phyloP scores from a whole-genome alignment of 345 rosid genomes.

The Eucalyptus melliodora region DNA sequence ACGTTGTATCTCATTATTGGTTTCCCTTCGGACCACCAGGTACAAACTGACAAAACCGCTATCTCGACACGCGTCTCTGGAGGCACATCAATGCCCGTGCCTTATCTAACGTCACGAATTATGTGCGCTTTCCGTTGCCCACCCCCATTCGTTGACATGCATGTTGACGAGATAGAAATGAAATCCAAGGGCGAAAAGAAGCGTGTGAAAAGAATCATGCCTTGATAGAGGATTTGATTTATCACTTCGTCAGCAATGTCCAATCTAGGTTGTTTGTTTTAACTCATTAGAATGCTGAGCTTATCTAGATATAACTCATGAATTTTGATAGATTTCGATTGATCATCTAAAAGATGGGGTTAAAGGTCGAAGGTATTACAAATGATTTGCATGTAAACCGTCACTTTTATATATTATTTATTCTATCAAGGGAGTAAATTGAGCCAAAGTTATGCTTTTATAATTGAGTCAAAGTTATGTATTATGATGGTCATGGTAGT shows the following conservation, averaged over 20 bases:
- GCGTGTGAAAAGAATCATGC: not conserved
- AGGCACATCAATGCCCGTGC: not conserved
- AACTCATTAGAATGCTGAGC: not conserved
- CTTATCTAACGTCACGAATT: not conserved
- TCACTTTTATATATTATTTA: not conserved
- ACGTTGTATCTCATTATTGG: not conserved
- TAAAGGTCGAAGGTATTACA: not conserved
- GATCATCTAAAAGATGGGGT: not conserved
- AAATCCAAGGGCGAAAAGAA: not conserved
- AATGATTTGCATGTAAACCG: not conserved
- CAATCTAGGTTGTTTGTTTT: not conserved
- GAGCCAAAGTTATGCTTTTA: not conserved
- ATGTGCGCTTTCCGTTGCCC: not conserved
- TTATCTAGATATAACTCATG: rapidly evolving
- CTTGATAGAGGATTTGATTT: not conserved
- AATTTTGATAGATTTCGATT: not conserved
- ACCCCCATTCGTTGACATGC: not conserved
- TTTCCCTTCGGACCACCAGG: not conserved
- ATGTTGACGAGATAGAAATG: not conserved
- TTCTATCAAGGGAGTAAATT: not conserved
- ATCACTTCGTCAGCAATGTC: not conserved
- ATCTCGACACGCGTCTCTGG: not conserved
- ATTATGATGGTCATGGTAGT: not conserved
- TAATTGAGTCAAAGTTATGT: not conserved
- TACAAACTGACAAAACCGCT: not conserved